Evolutionary conservation across 257 asterid genomes (phyloP).

Genomic region (Nyctanthes arbortristis): DNA sequence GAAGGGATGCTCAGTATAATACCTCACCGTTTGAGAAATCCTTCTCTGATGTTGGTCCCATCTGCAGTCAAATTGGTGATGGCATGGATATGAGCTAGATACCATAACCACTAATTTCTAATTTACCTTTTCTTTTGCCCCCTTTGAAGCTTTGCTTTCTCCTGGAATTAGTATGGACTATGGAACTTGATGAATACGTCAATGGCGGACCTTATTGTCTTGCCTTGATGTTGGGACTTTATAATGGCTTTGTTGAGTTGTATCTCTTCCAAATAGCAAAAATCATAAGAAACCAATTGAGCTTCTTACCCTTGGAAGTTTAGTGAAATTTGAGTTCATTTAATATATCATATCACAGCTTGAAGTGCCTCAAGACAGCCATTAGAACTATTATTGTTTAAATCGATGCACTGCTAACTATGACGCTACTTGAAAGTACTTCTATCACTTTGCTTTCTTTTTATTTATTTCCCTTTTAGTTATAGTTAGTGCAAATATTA

Average conservation of each 20-base stretch:
- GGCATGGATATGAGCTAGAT: conserved; percentile 91
- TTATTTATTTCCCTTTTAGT: neutral
- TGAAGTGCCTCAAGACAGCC: conserved; percentile 25
- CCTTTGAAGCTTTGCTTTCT: conserved; percentile 33
- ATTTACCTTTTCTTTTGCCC: conserved; percentile 26
- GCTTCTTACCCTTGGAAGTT: conserved; percentile 43
- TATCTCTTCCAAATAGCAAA: conserved; percentile 45
- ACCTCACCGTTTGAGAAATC: conserved; percentile 94
- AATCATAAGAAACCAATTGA: conserved; percentile 45
- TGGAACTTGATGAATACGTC: conserved; percentile 43
- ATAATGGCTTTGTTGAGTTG: conserved; percentile 44
- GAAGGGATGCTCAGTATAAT: conserved; percentile 75
- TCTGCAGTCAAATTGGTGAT: conserved; percentile 85
- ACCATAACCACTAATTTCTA: conserved; percentile 32
- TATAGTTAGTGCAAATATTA: neutral
- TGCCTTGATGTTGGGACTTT: conserved; percentile 61
- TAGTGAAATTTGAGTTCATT: conserved; percentile 33
- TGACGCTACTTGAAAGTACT: neutral
- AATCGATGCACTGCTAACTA: conserved; percentile 30
- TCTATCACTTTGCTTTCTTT: neutral
- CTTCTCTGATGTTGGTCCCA: conserved; percentile 71
- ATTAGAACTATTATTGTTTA: conserved; percentile 9
- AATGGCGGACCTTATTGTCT: conserved; percentile 51
- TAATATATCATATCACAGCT: conserved; percentile 16
- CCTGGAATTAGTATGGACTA: conserved; percentile 38